Evolutionary conservation across 306 rosid species (phyloP), one percentile per base, ranked within the genome.

Genomic region (Cucumis hystrix): DNA sequence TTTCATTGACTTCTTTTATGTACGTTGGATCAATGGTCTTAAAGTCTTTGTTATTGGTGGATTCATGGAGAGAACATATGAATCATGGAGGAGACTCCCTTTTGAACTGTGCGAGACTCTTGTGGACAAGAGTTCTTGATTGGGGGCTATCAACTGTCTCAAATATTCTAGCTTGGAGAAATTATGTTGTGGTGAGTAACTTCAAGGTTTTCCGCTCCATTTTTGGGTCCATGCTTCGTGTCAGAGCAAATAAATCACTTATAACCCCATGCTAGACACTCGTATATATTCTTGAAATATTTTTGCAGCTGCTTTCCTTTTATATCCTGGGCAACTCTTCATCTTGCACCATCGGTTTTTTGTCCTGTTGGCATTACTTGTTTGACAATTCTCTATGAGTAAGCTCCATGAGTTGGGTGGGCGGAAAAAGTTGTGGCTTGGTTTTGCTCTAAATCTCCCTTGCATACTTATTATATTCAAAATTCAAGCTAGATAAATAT

Each of bases 181-280:
- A 75, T 85, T 92, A 79, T 88, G 72, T 96, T 72, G 99, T 96
- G 93, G 99, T 96, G 54, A 88, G 97, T 84, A 75, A 65, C 43
- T 5, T 28, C 23, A 39, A 41, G 10, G 21, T 64, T 28, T 82
- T 83, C 45, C 74, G 58, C 67, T 68, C 30, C 55, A 16, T 33
- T 77, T 43, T 15, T 28, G 45, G 39, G 17, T 51, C 28, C 77
- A 11, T n/a, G 77, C 17, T 49, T 72, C 47, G 17, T 30, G 55
- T 67, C 61, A 72, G 41, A 45, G 10, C 58, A 23, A 47, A 49
- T 14, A 16, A 30, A 10, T 49, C 8, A 52, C 21, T 28, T 10
- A 7, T 51, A 20, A 47, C 41, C 7, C 21, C 58, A 14, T 20
- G 75, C 13, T 20, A 68, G 37, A 33, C 37, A 3, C 37, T 33